Conservation (phyloP, 352 stramenopile species). For the Aphanomyces invadans region DNA sequence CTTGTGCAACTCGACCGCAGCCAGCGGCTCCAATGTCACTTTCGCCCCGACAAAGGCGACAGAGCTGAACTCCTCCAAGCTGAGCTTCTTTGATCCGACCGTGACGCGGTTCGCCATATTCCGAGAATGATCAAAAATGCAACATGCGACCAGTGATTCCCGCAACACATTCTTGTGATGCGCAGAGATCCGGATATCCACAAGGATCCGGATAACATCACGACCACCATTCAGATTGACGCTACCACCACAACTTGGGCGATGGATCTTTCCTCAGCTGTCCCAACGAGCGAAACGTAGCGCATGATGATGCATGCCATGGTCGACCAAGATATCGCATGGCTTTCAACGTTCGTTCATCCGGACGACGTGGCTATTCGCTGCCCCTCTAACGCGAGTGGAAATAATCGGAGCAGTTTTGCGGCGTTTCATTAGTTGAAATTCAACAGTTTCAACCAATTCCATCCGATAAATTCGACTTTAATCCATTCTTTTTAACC, state of each 20-base stretch:
- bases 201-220: neutral
- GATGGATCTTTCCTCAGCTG: too few species aligned
- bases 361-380: too few species aligned
- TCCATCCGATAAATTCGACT: neutral
- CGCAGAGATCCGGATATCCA: slow-evolving; percentile 2
- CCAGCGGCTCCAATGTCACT: slow-evolving; percentile 13
- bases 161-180: neutral
- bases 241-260: neutral
- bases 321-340: too few species aligned
- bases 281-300: too few species aligned
- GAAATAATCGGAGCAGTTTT: too few species aligned
- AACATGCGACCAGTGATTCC: slow-evolving; percentile 7
- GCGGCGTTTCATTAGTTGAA: neutral
- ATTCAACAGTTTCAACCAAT: neutral
- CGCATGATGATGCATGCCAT: neutral
- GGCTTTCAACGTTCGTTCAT: neutral
- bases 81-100: slow-evolving; percentile 23
- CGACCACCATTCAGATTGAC: neutral
- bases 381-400: too few species aligned
- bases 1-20: neutral
- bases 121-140: neutral
- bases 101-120: slow-evolving; percentile 21
- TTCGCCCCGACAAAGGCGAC: slow-evolving; percentile 20
- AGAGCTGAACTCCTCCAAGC: slow-evolving; percentile 23
- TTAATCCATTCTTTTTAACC: neutral